Conservation (phyloP, 495 filamentous ascomycete genomes). For the Aspergillus bertholletiae region DNA sequence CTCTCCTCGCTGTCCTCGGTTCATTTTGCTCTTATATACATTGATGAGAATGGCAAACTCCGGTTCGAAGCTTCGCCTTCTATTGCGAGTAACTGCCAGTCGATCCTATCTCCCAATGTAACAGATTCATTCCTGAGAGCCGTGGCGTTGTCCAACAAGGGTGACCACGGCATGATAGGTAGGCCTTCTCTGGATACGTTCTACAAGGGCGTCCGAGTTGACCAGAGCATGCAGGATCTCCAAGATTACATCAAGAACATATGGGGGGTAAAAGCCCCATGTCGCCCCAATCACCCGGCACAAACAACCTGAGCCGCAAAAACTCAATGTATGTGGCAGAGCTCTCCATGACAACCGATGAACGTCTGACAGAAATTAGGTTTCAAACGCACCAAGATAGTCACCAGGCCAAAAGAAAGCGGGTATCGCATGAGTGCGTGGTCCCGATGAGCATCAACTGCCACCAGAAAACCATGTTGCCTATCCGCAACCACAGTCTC, state of each 20-base stretch:
- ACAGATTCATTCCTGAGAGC: conserved; percentile 34
- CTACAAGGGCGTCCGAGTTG: not conserved
- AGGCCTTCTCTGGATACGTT: conserved; percentile 1
- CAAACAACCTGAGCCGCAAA: conserved; percentile 1
- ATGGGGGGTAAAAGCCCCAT: conserved; percentile 12
- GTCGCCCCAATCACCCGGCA: conserved; percentile 13
- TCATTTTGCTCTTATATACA: conserved; percentile 40
- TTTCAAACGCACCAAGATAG: conserved; percentile 5
- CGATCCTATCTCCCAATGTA: conserved; percentile 32
- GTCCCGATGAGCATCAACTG: conserved; percentile 27
- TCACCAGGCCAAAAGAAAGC: conserved; percentile 18
- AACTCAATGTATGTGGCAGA: conserved; percentile 10
- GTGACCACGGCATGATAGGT: conserved; percentile 14
- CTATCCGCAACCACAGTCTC: conserved; percentile 48
- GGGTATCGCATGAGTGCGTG: conserved; percentile 24
- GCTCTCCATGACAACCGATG: not conserved
- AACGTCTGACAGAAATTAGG: not conserved
- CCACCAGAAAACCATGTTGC: conserved; percentile 37
- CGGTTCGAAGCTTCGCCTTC: conserved; percentile 35
- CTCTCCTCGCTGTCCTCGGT: conserved; percentile 16
- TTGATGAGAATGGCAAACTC: conserved; percentile 33
- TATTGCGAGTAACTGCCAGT: conserved; percentile 28
- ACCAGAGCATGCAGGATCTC: not conserved
- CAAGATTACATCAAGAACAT: conserved; percentile 2
- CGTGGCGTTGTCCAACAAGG: conserved; percentile 27